Base-by-base conservation (phyloP, 2,329 filamentous ascomycete genomes). In the Paradendryphiella salina region DNA sequence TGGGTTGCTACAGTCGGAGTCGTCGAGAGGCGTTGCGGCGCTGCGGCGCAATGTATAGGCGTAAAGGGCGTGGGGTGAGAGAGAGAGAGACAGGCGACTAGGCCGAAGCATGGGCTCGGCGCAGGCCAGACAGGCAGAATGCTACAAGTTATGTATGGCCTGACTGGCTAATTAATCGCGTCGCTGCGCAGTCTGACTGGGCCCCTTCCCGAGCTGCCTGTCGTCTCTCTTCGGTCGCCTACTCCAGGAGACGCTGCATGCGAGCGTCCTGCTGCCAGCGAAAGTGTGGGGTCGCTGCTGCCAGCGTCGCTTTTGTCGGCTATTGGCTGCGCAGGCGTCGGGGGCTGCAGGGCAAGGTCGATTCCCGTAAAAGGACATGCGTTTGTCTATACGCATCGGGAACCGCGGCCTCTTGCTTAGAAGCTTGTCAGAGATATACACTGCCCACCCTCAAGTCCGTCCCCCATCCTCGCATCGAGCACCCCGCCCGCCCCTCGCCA, bases 1-100 rank as follows among this genome's bases (percentile, higher is more conserved):
- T 34, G 29, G 29, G 31, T 36, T 15, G 8, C n/a, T 31, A 31
- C 32, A 26, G 18, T 29, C 28, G 43, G 26, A 28, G 49, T 48
- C 40, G 46, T 28, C 35, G 36, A 36, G 47, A 55, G 54, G 59
- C 50, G 56, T 48, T 55, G 59, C 47, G 55, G 57, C 50, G 57
- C 51, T 55, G 57, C 46, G 54, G 54, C 54, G 46, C 42, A 50
- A 49, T 48, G 37, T 39, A 46, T 45, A 46, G 50, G 56, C 52
- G 40, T 57, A 34, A 34, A 23, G 44, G 44, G 31, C 42, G 44
- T 52, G 38, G 44, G 44, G 49, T n/a, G 43, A 39, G 14, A 29
- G 32, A 28, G 41, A 33, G 49, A 52, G 49, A 50, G 50, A 33
- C 39, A 52, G 53, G 35, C 44, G 51, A 43, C 39, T 46, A 47